phyloP scores from a whole-genome alignment of 2,329 filamentous ascomycete species.

The Ophiostoma australiae region DNA sequence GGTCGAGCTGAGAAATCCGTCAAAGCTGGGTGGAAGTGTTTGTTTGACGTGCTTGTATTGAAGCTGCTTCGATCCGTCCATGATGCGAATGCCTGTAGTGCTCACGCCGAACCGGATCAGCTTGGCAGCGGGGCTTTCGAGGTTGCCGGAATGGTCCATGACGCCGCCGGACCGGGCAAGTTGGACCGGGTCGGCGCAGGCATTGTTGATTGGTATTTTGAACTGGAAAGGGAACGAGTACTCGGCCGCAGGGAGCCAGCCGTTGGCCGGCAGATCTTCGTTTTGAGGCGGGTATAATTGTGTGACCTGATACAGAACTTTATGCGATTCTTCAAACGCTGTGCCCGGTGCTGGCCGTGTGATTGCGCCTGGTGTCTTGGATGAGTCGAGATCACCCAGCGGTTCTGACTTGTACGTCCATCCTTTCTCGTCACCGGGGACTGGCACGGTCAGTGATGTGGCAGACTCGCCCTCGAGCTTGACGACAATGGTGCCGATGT shows the following conservation, averaged over 20 bases:
- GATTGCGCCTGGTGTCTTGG: background rate
- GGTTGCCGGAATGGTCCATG: slow-evolving; percentile 50
- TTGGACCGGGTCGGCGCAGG: slow-evolving; percentile 53
- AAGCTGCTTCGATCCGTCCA: slow-evolving; percentile 60
- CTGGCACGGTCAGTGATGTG: slow-evolving; percentile 56
- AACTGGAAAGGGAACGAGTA: slow-evolving; percentile 76
- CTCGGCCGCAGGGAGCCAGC: slow-evolving; percentile 60
- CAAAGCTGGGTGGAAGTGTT: slow-evolving; percentile 82
- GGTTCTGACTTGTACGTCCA: slow-evolving; percentile 23
- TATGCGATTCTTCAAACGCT: slow-evolving; percentile 56
- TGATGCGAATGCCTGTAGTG: slow-evolving; percentile 52
- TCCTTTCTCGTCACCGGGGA: slow-evolving; percentile 34
- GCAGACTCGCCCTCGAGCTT: slow-evolving; percentile 78
- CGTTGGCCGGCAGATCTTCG: slow-evolving; percentile 31
- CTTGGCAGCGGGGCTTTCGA: slow-evolving; percentile 33
- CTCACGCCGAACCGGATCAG: slow-evolving; percentile 46
- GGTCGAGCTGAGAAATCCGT: slow-evolving; percentile 81
- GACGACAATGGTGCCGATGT: slow-evolving; percentile 67
- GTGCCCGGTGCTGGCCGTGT: slow-evolving; percentile 33
- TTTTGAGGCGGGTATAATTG: slow-evolving; percentile 65
- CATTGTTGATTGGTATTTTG: slow-evolving; percentile 73
- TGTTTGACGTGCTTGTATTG: slow-evolving; percentile 69
- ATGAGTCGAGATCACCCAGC: slow-evolving; percentile 14
- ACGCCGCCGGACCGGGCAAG: slow-evolving; percentile 53
- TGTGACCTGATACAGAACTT: slow-evolving; percentile 69